A percentile compares a stretch with the other conserved stretches of the same genome.
Evolutionary conservation across 202 grass and related monocot species (phyloP).

Genomic region (Schoenoplectus triqueter): DNA sequence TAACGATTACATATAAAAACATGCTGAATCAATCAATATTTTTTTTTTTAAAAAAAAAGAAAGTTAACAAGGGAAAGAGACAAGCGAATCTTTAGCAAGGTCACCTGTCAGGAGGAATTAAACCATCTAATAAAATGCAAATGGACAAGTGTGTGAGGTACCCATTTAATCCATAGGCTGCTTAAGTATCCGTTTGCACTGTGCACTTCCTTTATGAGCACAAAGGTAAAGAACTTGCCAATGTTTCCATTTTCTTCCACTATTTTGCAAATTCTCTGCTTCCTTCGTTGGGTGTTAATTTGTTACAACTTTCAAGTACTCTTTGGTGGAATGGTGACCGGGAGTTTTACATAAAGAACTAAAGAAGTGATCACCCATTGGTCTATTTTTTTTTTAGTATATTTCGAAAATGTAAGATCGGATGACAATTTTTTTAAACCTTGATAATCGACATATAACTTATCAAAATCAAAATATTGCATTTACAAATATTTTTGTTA

Average conservation of each 20-base stretch:
- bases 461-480: background rate
- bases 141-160: background rate
- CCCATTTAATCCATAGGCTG: background rate
- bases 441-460: background rate
- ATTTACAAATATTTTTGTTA: background rate
- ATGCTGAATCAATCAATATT: background rate
- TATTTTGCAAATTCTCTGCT: background rate
- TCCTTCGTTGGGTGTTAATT: background rate
- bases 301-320: background rate
- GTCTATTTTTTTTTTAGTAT: background rate
- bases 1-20: background rate
- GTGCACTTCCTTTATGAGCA: background rate
- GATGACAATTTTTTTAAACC: background rate
- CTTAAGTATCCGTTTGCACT: background rate
- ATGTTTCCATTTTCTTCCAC: constrained; percentile 12
- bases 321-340: background rate
- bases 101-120: background rate
- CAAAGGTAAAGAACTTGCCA: background rate
- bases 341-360: background rate
- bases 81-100: background rate
- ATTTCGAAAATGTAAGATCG: background rate
- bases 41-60: background rate
- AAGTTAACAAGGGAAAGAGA: background rate
- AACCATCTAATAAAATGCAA: background rate
- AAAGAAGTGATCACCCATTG: background rate